These are phyloP conservation scores for Fomes fomentarius DNA, from an alignment of 1,284 basidiomycete species.

Conservation along the genomic window DNA sequence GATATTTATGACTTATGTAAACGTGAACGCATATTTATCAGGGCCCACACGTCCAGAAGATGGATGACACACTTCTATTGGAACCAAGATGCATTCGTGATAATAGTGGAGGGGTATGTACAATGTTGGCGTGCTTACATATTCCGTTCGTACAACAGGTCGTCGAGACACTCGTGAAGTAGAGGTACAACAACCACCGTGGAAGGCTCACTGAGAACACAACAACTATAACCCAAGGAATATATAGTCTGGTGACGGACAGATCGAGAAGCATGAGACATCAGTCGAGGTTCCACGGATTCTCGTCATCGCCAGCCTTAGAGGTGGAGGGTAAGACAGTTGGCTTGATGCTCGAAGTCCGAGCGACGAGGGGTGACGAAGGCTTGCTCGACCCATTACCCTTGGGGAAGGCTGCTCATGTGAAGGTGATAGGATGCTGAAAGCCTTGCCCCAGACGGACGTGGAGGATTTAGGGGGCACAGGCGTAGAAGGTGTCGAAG, in stretches of 20 bases:
- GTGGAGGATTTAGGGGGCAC: background rate
- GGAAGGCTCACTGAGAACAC: background rate
- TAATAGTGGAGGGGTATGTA: constrained; percentile 12
- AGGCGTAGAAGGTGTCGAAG: background rate
- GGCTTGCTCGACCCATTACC: too few species aligned
- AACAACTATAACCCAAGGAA: background rate
- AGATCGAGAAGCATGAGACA: too few species aligned
- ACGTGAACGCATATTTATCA: background rate
- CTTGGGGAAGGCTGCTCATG: too few species aligned
- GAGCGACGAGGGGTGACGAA: too few species aligned
- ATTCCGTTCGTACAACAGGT: constrained; percentile 16
- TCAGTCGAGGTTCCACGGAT: background rate
- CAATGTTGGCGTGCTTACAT: constrained; percentile 9
- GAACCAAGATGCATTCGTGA: constrained; percentile 4
- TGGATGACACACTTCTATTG: background rate
- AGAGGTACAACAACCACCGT: constrained; percentile 1
- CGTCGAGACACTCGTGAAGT: constrained; percentile 4
- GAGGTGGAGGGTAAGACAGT: background rate
- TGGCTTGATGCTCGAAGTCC: too few species aligned
- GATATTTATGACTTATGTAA: constrained; percentile 10
- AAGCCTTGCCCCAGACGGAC: too few species aligned
- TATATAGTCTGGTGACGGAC: background rate
- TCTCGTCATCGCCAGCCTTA: background rate
- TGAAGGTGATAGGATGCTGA: too few species aligned
- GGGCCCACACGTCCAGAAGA: background rate